Evolutionary conservation across 1,284 basidiomycete genomes (phyloP), one percentile per base, ranked within the genome.

Genomic region (Paramarasmius palmivorus): DNA sequence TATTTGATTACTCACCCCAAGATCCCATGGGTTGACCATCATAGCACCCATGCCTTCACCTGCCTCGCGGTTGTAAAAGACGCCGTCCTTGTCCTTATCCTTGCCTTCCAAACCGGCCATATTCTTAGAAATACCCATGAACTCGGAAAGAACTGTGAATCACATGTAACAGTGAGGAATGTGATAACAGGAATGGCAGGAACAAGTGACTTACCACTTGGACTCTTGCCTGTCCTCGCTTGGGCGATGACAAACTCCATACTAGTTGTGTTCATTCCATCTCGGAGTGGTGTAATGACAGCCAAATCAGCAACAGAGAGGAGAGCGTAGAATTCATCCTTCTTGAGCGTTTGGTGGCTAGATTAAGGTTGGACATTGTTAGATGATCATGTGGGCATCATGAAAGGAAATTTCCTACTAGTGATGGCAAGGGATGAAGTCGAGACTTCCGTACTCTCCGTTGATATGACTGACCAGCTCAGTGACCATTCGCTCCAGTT

Each of bases 371-470:
- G 20, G 10, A 40, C 25, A 44, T 10, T 36, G n/a, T 34, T 7
- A 41, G 49, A 26, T 23, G 23, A 45, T n/a, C 25, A 15, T 14
- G 25, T 37, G 55, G 12, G 4, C 9, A 9, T 26, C 8, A n/a
- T 12, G 19, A n/a, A 15, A 1, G 12, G 44, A 23, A 48, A 14
- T 55, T n/a, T 77, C 85, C 49, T 65, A 93, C 92, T 98, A 99
- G 68, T 99, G 97, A 68, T 99, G 96, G n/a, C 98, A 93, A 9
- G 97, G 96, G 58, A 95, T 93, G 67, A 98, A 99, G 73, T 97
- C 94, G 42, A 99, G 75, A 57, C 87, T 90, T 36, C 96, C 97
- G 68, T 95, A 98, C 65, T 95, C 89, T 59, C 95, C 95, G 65
- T 99, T 99, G 75, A 99, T 98, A 63, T 95, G 92, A 38, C 92